phyloP scores from a whole-genome alignment of 352 stramenopile genomes.

The Globisporangium abappressorium region DNA sequence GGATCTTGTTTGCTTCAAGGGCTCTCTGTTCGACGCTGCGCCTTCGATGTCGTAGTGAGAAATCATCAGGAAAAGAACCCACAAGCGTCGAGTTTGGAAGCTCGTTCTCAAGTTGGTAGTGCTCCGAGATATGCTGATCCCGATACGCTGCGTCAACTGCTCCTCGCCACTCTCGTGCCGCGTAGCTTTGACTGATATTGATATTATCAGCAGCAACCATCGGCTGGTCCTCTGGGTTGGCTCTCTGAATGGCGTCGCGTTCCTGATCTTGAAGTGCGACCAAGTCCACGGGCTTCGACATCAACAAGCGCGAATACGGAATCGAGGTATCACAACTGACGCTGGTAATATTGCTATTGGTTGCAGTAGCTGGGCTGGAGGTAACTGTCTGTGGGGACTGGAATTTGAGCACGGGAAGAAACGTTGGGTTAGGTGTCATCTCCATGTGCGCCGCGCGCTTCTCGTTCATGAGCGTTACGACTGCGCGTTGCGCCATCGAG shows the following conservation, averaged over 20 bases:
- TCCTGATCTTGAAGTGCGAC: slow-evolving; percentile 15
- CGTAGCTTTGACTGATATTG: neutral
- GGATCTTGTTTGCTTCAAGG: neutral
- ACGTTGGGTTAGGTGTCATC: slow-evolving; percentile 13
- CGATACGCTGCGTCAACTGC: slow-evolving; percentile 26
- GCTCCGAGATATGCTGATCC: slow-evolving; percentile 33
- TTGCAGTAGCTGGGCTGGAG: neutral
- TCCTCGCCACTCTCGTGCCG: neutral
- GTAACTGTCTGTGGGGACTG: slow-evolving; percentile 16
- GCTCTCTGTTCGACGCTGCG: neutral
- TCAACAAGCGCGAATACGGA: slow-evolving; percentile 28
- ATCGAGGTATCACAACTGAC: slow-evolving; percentile 15
- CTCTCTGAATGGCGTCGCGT: neutral
- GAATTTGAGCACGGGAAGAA: slow-evolving; percentile 30
- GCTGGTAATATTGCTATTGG: neutral
- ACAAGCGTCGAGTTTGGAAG: slow-evolving; percentile 22
- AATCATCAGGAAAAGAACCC: slow-evolving; percentile 43
- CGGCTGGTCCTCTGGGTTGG: neutral
- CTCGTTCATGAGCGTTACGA: slow-evolving; percentile 49
- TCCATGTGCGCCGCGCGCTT: slow-evolving; percentile 31
- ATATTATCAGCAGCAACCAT: neutral
- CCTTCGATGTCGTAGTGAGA: slow-evolving; percentile 3
- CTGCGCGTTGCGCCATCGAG: slow-evolving; percentile 29
- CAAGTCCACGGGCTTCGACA: slow-evolving; percentile 27
- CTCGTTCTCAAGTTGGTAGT: slow-evolving; percentile 33